Evolutionary conservation across 495 filamentous ascomycete species (phyloP).

Genomic region (Aspergillus cavernicola): DNA sequence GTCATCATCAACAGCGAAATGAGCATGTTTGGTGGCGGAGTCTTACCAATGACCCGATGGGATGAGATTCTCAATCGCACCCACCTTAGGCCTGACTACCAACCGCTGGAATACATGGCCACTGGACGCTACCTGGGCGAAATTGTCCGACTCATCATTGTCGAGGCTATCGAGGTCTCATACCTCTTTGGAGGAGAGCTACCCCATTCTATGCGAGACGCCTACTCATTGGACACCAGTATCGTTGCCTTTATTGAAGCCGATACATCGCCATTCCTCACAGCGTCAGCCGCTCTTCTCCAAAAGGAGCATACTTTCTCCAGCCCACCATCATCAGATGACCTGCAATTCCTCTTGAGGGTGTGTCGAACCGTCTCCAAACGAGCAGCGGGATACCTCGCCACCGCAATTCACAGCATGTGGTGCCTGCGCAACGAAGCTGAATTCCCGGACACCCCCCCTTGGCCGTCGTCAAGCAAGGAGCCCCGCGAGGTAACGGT

Average conservation of each 20-base stretch:
- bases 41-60: slow-evolving; percentile 70
- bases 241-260: slow-evolving; percentile 56
- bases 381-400: slow-evolving; percentile 60
- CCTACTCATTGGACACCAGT: slow-evolving; percentile 67
- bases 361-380: slow-evolving; percentile 52
- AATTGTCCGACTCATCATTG: slow-evolving; percentile 69
- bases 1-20: slow-evolving; percentile 87
- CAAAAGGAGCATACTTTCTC: slow-evolving; percentile 49
- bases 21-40: slow-evolving; percentile 74
- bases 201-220: slow-evolving; percentile 56
- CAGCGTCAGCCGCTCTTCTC: slow-evolving; percentile 44
- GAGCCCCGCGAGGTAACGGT: slow-evolving; percentile 40
- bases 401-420: slow-evolving; percentile 62
- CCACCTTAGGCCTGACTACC: slow-evolving; percentile 74
- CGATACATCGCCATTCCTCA: slow-evolving; percentile 45
- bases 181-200: slow-evolving; percentile 51
- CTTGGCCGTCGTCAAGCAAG: slow-evolving; percentile 28
- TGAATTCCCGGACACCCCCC: slow-evolving; percentile 30
- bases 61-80: slow-evolving; percentile 65
- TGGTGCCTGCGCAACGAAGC: slow-evolving; percentile 53
- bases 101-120: slow-evolving; percentile 89
- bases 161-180: slow-evolving; percentile 58
- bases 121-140: slow-evolving; percentile 83
- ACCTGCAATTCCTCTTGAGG: slow-evolving; percentile 53
- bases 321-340: slow-evolving; percentile 41